These are phyloP conservation scores for Pseudozyma hubeiensis DNA, from an alignment of 1,284 basidiomycete genomes.

Conservation along the genomic window DNA sequence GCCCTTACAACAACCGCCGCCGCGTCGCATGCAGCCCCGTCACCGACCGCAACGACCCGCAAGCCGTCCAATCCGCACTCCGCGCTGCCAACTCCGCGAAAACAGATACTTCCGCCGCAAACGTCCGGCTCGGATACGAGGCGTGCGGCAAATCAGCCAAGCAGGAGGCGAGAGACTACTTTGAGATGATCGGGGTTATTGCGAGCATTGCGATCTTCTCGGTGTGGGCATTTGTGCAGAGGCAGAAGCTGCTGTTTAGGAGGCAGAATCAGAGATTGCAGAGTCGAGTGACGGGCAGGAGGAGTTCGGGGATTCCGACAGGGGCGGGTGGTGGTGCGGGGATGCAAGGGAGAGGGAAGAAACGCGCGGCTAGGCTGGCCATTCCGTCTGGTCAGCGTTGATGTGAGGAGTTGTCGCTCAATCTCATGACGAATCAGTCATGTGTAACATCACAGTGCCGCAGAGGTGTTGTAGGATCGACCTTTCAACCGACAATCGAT, in stretches of 20 bases:
- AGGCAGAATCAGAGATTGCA: constrained; percentile 29
- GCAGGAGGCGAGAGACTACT: constrained; percentile 46
- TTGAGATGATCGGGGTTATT: constrained; percentile 45
- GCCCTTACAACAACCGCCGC: constrained; percentile 60
- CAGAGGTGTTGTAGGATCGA: too few species aligned
- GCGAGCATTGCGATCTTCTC: constrained; percentile 34
- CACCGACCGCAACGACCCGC: neutral
- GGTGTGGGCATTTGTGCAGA: constrained; percentile 34
- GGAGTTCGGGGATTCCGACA: neutral
- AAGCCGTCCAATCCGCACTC: constrained; percentile 15
- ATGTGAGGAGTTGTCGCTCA: neutral
- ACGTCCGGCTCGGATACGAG: constrained; percentile 29
- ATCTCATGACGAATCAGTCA: neutral
- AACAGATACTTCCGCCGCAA: neutral
- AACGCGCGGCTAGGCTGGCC: constrained; percentile 17
- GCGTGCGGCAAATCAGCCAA: constrained; percentile 48
- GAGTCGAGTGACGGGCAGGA: constrained; percentile 20
- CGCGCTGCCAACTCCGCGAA: neutral
- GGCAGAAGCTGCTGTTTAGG: constrained; percentile 35
- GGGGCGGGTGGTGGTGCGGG: neutral
- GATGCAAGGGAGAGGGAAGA: constrained; percentile 17
- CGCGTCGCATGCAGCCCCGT: constrained; percentile 37
- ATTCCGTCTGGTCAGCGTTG: neutral
- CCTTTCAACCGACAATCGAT: too few species aligned
- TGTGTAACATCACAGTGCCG: neutral